These are phyloP conservation scores for Elsinoe necatrix DNA, from an alignment of 2,329 filamentous ascomycete species.

Conservation along the genomic window DNA sequence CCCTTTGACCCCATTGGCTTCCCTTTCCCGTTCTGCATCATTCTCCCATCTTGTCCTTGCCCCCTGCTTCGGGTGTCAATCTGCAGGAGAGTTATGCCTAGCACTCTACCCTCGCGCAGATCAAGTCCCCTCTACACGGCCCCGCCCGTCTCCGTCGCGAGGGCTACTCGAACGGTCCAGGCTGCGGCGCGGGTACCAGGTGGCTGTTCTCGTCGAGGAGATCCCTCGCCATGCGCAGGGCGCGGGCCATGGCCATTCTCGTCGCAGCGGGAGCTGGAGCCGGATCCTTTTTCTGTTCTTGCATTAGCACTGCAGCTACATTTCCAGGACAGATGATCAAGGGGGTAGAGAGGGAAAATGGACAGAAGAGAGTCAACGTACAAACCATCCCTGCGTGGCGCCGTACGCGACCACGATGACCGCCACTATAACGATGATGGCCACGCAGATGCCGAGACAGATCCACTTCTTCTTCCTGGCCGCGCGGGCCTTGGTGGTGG, in stretches of 20 bases:
- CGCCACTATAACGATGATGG: slow-evolving; percentile 31
- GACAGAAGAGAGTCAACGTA: background rate
- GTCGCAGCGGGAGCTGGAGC: slow-evolving; percentile 2
- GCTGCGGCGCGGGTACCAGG: background rate
- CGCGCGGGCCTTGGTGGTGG: slow-evolving; percentile 69
- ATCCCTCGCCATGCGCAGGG: slow-evolving; percentile 4
- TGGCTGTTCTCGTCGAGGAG: background rate
- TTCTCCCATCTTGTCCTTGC: background rate
- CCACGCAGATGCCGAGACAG: slow-evolving; percentile 63
- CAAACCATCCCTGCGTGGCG: slow-evolving; percentile 20
- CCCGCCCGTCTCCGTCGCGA: background rate
- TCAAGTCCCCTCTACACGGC: background rate
- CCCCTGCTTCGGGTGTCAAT: background rate
- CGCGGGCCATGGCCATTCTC: background rate
- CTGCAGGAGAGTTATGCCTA: background rate
- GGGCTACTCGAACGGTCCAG: slow-evolving; percentile 2
- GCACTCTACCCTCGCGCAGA: slow-evolving; percentile 11
- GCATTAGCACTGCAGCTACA: background rate
- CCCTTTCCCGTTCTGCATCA: background rate
- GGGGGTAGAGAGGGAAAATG: background rate
- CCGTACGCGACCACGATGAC: slow-evolving; percentile 32
- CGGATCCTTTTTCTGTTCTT: slow-evolving; percentile 1
- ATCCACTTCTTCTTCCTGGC: slow-evolving; percentile 95
- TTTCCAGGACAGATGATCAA: too few relatives aligned
- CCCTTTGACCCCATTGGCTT: too few relatives aligned